Base-by-base conservation (phyloP, 1,139 yeast species). In the Zygosaccharomyces sapae region DNA sequence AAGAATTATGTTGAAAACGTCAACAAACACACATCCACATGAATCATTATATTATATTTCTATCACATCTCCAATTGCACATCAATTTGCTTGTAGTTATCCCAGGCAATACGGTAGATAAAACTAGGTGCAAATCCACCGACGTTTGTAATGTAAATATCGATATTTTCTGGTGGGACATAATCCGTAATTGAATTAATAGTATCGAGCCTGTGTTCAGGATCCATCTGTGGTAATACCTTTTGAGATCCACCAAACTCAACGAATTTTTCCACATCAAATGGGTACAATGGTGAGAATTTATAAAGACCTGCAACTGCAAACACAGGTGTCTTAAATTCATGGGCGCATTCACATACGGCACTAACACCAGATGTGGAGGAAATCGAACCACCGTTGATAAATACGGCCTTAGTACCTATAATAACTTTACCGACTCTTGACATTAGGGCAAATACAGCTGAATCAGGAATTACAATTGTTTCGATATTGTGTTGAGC, bases 101-200 rank as follows among this genome's bases (percentile, higher is more conserved):
- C 99, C 72, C 90, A 79, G 37, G 92, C 96, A 51, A 92, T 85
- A 70, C 98, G 83, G 70, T 94, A 92, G 46, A 92, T 85, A 70
- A 92, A 94, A 56, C 94, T 88, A 43, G 98, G 98, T 20, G 97
- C 87, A 66, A 86, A 90, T 24, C 97, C 97, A 41, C 98, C 98
- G 52, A 89, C 79, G 65, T 94, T 92, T 16, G 98, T 90, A 60
- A 92, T 87, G 67, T 85, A 89, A 55, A 94, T 87, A 67, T 92
- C 97, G 55, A 94, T 86, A 62, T 87, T 83, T 61, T 90, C 97
- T 0, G 99, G 98, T 4, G 92, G 83, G 38, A 94, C 83, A 65
- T 90, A 92, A 65, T 90, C 97, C 57, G 80, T 86, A 53, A 88
- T 72, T 12, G 97, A 97, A 67, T 94, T 94, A 43, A 92, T 77